Evolutionary conservation across 2,329 filamentous ascomycete species (phyloP).

Genomic region (Penicillium brasilianum): DNA sequence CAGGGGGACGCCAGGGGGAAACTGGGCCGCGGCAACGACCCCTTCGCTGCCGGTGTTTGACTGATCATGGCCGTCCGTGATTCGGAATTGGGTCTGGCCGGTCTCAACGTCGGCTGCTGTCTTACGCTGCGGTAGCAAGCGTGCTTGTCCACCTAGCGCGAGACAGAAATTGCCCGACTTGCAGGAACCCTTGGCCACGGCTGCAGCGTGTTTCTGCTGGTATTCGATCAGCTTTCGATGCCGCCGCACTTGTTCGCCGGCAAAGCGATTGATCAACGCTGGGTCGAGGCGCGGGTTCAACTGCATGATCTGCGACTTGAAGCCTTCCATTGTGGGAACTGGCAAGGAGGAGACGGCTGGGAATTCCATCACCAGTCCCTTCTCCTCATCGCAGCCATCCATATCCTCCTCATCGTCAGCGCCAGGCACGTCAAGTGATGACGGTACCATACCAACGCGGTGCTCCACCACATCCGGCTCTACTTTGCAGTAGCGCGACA

Average conservation of each 20-base stretch:
- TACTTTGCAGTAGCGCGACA: conserved; percentile 51
- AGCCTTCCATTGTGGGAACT: conserved; percentile 74
- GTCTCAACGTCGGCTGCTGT: conserved; percentile 63
- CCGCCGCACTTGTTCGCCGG: conserved; percentile 76
- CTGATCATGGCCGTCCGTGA: conserved; percentile 67
- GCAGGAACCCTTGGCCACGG: conserved; percentile 64
- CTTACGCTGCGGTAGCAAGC: conserved; percentile 62
- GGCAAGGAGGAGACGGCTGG: conserved; percentile 69
- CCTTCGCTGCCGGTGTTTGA: conserved; percentile 70
- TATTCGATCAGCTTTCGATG: conserved; percentile 77
- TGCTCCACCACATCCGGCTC: conserved; percentile 19
- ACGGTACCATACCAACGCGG: conserved; percentile 21
- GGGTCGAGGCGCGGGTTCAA: conserved; percentile 75
- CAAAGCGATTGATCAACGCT: conserved; percentile 78
- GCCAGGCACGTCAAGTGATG: conserved; percentile 30
- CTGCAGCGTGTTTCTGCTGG: conserved; percentile 71
- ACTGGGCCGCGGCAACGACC: conserved; percentile 71
- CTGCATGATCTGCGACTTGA: conserved; percentile 72
- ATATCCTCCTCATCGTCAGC: conserved; percentile 62
- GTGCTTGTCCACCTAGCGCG: conserved; percentile 68
- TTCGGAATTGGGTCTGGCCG: conserved; percentile 58
- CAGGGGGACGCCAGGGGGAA: conserved; percentile 79
- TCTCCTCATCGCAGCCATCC: conserved; percentile 63
- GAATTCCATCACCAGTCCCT: conserved; percentile 66
- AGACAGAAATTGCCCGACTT: conserved; percentile 67